phyloP scores from a whole-genome alignment of 352 stramenopile genomes.

The Pythium rishiriense region DNA sequence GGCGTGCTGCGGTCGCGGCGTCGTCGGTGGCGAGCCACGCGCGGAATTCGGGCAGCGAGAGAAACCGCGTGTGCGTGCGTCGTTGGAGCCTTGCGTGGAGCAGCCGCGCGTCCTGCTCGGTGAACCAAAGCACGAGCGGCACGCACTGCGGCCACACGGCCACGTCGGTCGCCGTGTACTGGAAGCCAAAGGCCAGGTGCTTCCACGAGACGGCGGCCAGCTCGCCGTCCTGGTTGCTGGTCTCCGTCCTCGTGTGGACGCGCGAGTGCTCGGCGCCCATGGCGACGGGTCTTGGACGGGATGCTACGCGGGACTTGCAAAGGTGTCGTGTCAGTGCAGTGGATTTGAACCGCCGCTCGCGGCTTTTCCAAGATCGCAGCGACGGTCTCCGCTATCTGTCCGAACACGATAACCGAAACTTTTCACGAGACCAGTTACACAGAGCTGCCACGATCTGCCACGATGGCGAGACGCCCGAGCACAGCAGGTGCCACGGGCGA shows the following conservation, averaged over 20 bases:
- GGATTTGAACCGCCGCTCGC: conserved; percentile 14
- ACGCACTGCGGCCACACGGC: conserved; percentile 60
- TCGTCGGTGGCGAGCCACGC: conserved; percentile 36
- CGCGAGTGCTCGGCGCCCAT: conserved; percentile 51
- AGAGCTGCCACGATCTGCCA: neutral
- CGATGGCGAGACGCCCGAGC: neutral
- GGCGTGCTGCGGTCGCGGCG: no score
- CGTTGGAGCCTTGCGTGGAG: conserved; percentile 34
- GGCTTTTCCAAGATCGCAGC: conserved; percentile 16
- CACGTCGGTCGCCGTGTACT: conserved; percentile 55
- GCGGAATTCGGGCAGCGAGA: conserved; percentile 50
- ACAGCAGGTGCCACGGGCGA: neutral
- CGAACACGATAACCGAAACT: neutral
- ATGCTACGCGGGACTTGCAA: conserved; percentile 2
- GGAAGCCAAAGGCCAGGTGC: conserved; percentile 42
- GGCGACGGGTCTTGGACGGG: neutral
- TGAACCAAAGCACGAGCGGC: conserved; percentile 68
- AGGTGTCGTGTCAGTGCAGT: no score
- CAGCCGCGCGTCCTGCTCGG: conserved; percentile 41
- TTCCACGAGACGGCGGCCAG: conserved; percentile 17
- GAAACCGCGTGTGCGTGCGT: conserved; percentile 31
- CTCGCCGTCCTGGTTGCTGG: neutral
- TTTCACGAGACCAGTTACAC: no score
- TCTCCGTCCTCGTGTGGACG: neutral
- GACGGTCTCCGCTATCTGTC: conserved; percentile 12